Evolutionary conservation across 495 filamentous ascomycete species (phyloP), one percentile per base, ranked within the genome.

Genomic region (Amphirosellinia nigrospora): DNA sequence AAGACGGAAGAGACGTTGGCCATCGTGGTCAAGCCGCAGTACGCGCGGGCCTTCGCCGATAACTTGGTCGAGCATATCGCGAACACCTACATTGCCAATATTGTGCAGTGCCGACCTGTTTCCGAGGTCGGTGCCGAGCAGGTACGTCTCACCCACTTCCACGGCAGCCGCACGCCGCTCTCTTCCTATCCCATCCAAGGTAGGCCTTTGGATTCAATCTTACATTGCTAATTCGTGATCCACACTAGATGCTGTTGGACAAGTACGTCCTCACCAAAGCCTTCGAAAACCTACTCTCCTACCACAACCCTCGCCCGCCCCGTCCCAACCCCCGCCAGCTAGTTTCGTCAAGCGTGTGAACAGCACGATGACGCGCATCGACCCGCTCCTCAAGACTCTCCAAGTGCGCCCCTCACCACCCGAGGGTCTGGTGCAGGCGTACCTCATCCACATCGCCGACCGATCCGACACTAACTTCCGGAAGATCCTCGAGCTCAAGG

Each of bases 91-190:
- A 87, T 97, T 73, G 79, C 83, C 45, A 97, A 92, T 72, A 89
- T 98, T 70, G 93, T 97, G 52, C 92, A 93, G 76, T 97, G 93
- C 81, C 90, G 86, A 70, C 96, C 96, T 23, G 89, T 99, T 64
- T 93, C 92, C 19, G 95, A 97, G 79, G 93, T 94, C 59, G 96
- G 94, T 30, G 96, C 96, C n/a, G 96, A 99, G 81, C 96, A 96
- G 86, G 90, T 91, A 81, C 70, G 69, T 36, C 6, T 36, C 55
- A n/a, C 28, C n/a, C 55, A 58, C 21, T 41, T 16, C 26, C 26
- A 23, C 28, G 2, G 11, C n/a, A 9, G 5, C n/a, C n/a, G n/a
- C 16, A 5, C 6, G 43, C 1, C n/a, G 8, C 19, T 38, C 19
- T 38, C 56, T 43, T 59, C 15, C 46, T 3, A 43, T 26, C 5